phyloP scores from a whole-genome alignment of 768 basidiomycete genomes.

The Chalciporus pseudorubinellus region DNA sequence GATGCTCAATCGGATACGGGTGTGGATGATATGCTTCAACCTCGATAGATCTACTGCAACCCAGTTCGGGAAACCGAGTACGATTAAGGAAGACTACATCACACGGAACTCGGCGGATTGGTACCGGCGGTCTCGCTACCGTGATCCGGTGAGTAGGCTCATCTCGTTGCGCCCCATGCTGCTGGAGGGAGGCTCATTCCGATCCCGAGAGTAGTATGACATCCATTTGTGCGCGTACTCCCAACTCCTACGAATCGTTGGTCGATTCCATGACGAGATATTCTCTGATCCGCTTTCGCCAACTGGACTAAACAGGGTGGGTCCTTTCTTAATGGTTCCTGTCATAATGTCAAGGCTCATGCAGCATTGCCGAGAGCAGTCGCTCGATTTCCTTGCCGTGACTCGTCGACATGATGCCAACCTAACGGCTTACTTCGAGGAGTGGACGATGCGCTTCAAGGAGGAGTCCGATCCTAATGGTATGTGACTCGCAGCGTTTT shows the following conservation, averaged over 20 bases:
- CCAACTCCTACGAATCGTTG: constrained; percentile 63
- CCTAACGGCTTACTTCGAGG: constrained; percentile 58
- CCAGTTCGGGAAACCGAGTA: constrained; percentile 87
- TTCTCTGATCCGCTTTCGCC: constrained; percentile 69
- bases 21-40: constrained; percentile 91
- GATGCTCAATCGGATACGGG: constrained; percentile 78
- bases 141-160: constrained; percentile 44
- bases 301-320: constrained; percentile 67
- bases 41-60: constrained; percentile 85
- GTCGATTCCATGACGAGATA: constrained; percentile 73
- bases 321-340: neutral
- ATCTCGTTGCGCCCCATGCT: neutral
- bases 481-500: constrained; percentile 21
- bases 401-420: constrained; percentile 59
- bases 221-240: constrained; percentile 75
- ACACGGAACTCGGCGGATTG: constrained; percentile 70
- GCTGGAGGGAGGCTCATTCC: neutral
- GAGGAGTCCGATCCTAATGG: constrained; percentile 60
- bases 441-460: constrained; percentile 60
- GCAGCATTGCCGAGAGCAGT: constrained; percentile 35
- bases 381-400: constrained; percentile 63
- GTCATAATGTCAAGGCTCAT: neutral
- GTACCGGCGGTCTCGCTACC: constrained; percentile 69
- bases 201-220: constrained; percentile 50
- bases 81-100: constrained; percentile 81